These are phyloP conservation scores for Fragaria vesca DNA, from an alignment of 306 rosid species.

Conservation along the genomic window DNA sequence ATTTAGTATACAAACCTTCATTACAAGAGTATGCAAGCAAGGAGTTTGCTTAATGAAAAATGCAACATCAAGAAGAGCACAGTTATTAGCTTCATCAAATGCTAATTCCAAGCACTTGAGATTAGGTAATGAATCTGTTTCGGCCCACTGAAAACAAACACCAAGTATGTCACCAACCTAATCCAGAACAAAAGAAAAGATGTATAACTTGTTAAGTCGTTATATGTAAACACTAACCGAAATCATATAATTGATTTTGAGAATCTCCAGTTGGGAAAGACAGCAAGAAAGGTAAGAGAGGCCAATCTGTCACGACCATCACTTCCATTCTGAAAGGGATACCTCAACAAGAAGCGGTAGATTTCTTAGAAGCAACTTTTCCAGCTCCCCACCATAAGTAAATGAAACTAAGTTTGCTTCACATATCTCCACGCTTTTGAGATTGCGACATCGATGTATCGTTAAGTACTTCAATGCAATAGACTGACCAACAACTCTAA, in stretches of 20 bases:
- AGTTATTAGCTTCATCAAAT: not conserved
- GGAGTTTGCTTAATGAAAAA: not conserved
- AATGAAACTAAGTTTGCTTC: conserved; percentile 10
- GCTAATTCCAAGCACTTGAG: not conserved
- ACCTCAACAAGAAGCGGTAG: conserved; percentile 12
- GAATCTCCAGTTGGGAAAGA: conserved; percentile 2
- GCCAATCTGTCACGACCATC: not conserved
- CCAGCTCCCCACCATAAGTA: not conserved
- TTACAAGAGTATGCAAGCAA: not conserved
- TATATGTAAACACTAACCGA: not conserved
- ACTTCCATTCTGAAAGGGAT: not conserved
- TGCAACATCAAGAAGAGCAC: not conserved
- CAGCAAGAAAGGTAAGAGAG: not conserved
- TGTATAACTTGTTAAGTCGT: not conserved
- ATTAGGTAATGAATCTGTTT: not conserved
- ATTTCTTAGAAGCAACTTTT: not conserved
- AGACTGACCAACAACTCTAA: not conserved
- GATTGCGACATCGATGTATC: accelerated
- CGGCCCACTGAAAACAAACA: not conserved
- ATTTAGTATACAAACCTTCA: not conserved
- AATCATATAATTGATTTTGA: not conserved
- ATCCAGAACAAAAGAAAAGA: not conserved
- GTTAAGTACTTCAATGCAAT: not conserved
- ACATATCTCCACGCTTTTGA: not conserved
- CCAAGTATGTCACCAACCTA: not conserved